phyloP scores from a whole-genome alignment of 495 filamentous ascomycete genomes.

The Tuber indicum region DNA sequence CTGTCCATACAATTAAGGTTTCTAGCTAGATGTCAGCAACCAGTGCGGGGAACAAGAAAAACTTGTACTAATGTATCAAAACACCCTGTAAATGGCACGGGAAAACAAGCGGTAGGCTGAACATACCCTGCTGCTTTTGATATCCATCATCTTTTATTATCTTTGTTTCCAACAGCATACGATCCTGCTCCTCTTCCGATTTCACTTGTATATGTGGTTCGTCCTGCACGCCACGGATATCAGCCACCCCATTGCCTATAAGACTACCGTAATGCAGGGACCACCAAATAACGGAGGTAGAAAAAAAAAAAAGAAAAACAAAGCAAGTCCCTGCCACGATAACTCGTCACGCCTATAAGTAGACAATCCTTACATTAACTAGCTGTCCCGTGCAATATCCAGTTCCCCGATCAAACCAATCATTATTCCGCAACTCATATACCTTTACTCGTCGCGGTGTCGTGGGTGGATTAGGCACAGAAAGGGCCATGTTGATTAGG shows the following conservation, averaged over 20 bases:
- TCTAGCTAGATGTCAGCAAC: slow-evolving; percentile 50
- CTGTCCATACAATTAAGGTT: slow-evolving; percentile 97
- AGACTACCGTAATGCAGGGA: slow-evolving; percentile 8
- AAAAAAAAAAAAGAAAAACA: background rate
- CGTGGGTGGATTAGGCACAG: slow-evolving; percentile 67
- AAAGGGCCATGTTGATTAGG: slow-evolving; percentile 65
- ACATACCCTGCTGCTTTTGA: slow-evolving; percentile 93
- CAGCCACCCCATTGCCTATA: slow-evolving; percentile 34
- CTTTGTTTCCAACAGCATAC: slow-evolving; percentile 77
- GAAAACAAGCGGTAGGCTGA: slow-evolving; percentile 10
- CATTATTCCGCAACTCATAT: slow-evolving; percentile 94
- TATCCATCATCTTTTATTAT: slow-evolving; percentile 94
- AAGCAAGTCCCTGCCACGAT: slow-evolving; percentile 14
- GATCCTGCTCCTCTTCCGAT: slow-evolving; percentile 81
- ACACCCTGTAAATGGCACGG: background rate
- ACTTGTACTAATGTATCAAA: slow-evolving; percentile 8
- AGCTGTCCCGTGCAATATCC: slow-evolving; percentile 85
- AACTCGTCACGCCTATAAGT: slow-evolving; percentile 18
- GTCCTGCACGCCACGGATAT: slow-evolving; percentile 50
- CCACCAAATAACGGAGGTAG: slow-evolving; percentile 15
- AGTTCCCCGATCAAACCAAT: slow-evolving; percentile 97
- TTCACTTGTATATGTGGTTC: slow-evolving; percentile 85
- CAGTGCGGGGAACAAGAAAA: background rate
- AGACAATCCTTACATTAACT: slow-evolving; percentile 58
- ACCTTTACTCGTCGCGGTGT: slow-evolving; percentile 97